Base-by-base conservation (phyloP, 352 stramenopile genomes). In the Phytophthora sp. region DNA sequence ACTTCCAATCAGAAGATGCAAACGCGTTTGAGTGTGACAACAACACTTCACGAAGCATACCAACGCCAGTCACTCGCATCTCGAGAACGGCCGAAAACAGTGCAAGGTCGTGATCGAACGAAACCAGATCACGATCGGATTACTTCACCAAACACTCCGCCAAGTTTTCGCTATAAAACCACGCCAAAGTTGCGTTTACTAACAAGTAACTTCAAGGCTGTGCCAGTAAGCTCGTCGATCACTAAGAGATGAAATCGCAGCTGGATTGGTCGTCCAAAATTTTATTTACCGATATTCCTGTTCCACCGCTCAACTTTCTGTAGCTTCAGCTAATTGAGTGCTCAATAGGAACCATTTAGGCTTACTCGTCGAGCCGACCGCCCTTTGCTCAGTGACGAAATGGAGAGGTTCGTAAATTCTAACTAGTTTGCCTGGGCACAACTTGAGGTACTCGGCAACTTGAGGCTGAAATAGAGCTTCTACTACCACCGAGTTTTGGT, bases 361-460 rank as follows among this genome's bases (percentile, higher is more conserved):
- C 24, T 53, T 53, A 30, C 28, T 61, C 23, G 49, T 43, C 45
- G 56, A 67, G 37, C 75, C 67, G 41, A 46, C 39, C 17, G 74
- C 56, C 38, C 43, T 35, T 26, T 58, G 18, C 21, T 76, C 43
- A 12, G 54, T 51, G 9, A 90, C 51, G 38, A 92, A 82, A 38
- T 87, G 75, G 55, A 88, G 79, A n/a, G 83, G 83, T 38, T 73
- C 69, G 21, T 79, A 90, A 23, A 90, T 65, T 41, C 77, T 80
- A 10, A 90, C 17, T 28, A 73, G 44, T 11, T 49, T 64, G 21
- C 62, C 68, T 5, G 49, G 39, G 10, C 41, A 49, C 23, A 87
- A 49, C 20, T 74, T 76, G 23, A 86, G 58, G 15, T 58, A 60
- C 10, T 72, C 31, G 3, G 57, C 58, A 5, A 63, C 66, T 20